Percentiles rank a stretch among this genome's conserved stretches.
Evolutionary conservation across 2,329 filamentous ascomycete genomes (phyloP).

Genomic region (Fusarium fujikuroi): DNA sequence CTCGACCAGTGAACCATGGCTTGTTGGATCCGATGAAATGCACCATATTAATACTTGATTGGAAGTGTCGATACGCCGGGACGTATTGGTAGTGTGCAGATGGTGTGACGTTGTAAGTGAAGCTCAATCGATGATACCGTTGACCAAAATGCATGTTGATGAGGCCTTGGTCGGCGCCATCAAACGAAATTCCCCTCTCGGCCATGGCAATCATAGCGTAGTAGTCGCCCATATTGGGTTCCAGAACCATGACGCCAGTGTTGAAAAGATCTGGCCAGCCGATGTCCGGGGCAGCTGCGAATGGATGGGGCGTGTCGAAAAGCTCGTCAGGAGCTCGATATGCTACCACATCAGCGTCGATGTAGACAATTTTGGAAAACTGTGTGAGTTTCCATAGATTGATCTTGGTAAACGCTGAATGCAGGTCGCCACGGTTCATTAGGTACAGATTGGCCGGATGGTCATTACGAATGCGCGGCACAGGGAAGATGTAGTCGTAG

Average conservation of each 20-base stretch:
- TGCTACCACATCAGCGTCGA: conserved; percentile 94
- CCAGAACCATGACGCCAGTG: conserved; percentile 93
- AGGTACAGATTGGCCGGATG: conserved; percentile 85
- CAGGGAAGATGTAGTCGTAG: conserved; percentile 89
- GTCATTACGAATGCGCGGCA: conserved; percentile 80
- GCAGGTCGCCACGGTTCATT: conserved; percentile 90
- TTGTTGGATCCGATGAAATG: conserved; percentile 96
- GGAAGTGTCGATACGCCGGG: conserved; percentile 92
- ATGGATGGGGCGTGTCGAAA: conserved; percentile 71
- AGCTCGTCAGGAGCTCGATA: conserved; percentile 93
- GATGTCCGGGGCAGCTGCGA: conserved; percentile 87
- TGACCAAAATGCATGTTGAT: conserved; percentile 93
- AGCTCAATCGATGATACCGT: conserved; percentile 87
- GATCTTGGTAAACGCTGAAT: conserved; percentile 96
- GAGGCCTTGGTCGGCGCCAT: conserved; percentile 95
- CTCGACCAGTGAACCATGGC: conserved; percentile 80
- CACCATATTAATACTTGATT: conserved; percentile 86
- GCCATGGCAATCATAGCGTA: conserved; percentile 86
- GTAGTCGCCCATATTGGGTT: conserved; percentile 87
- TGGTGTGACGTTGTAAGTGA: conserved; percentile 97
- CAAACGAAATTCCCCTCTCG: conserved; percentile 88
- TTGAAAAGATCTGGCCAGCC: conserved; percentile 99
- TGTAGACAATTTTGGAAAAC: conserved; percentile 91
- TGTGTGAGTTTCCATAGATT: conserved; percentile 91
- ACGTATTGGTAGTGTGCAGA: conserved; percentile 98